These are phyloP conservation scores for Termitomyces sp. DNA, from an alignment of 768 basidiomycete genomes.

Conservation along the genomic window DNA sequence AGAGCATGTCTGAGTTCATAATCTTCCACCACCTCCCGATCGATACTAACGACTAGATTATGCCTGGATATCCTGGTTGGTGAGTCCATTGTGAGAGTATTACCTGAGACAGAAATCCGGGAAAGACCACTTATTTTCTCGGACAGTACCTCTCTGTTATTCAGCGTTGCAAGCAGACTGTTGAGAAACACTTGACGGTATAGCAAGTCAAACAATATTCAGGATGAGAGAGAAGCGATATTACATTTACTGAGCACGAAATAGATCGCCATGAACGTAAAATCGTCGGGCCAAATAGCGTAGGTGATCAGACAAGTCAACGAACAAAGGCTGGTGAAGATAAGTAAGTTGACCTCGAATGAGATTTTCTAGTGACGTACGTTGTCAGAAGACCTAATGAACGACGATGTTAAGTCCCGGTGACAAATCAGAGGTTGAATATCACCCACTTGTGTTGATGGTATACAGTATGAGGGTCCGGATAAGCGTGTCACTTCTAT, in stretches of 20 bases:
- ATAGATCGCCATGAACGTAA: slow-evolving; percentile 15
- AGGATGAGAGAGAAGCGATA: neutral
- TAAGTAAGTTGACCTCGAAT: neutral
- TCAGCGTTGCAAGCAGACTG: slow-evolving; percentile 14
- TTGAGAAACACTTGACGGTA: slow-evolving; percentile 14
- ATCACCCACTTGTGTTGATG: slow-evolving; percentile 6
- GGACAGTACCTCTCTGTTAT: slow-evolving; percentile 6
- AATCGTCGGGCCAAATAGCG: slow-evolving; percentile 14
- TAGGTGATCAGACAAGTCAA: slow-evolving; percentile 9
- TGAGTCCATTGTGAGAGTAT: neutral
- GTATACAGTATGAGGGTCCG: slow-evolving; percentile 7
- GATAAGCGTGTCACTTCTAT: slow-evolving; percentile 7
- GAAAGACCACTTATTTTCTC: slow-evolving; percentile 11
- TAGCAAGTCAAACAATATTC: neutral
- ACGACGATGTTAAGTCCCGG: too few relatives aligned
- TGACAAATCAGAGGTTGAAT: neutral
- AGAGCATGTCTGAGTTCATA: neutral
- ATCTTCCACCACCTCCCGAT: neutral
- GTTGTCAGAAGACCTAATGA: slow-evolving; percentile 8
- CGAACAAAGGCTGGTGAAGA: slow-evolving; percentile 2
- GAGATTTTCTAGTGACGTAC: neutral
- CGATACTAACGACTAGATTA: neutral
- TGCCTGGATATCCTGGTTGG: neutral
- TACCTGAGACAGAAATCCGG: neutral
- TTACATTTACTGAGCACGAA: slow-evolving; percentile 14